Evolutionary conservation across 2,329 filamentous ascomycete species (phyloP).

Genomic region (Chaetomium globosum): DNA sequence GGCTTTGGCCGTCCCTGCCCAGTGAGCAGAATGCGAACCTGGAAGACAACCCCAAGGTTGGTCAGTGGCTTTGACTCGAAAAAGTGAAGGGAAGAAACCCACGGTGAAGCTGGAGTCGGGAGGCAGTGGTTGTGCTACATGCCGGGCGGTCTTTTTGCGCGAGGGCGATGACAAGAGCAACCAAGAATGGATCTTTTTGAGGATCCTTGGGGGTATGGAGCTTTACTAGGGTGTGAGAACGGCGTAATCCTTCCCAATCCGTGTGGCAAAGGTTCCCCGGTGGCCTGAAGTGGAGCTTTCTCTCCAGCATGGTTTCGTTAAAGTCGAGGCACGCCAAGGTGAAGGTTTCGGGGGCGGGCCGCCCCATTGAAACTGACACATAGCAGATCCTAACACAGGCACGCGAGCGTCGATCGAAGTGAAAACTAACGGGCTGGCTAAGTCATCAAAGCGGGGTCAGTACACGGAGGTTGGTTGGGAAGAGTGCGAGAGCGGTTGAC

Average conservation of each 20-base stretch:
- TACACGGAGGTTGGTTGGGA: no score
- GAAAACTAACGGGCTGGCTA: not conserved
- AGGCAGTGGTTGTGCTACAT: not conserved
- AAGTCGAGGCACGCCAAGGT: not conserved
- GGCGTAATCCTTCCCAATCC: not conserved
- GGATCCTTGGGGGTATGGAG: constrained; percentile 1
- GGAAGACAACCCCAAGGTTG: no score
- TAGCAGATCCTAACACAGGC: not conserved
- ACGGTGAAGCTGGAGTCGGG: not conserved
- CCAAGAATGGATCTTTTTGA: not conserved
- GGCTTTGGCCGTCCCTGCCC: no score
- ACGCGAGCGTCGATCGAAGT: not conserved
- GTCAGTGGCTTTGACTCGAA: not conserved
- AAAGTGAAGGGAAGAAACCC: not conserved
- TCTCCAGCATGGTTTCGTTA: not conserved
- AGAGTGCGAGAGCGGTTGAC: no score
- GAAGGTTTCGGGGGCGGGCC: not conserved
- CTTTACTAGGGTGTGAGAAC: not conserved
- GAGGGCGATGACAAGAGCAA: constrained; percentile 11
- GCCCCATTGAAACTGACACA: not conserved
- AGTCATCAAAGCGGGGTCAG: not conserved
- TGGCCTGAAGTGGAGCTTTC: not conserved
- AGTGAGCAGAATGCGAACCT: no score
- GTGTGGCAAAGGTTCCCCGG: not conserved
- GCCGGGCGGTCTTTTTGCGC: not conserved